Percentiles rank a stretch among this genome's conserved stretches.
These are phyloP conservation scores for Cutaneotrichosporon daszewskae DNA, from an alignment of 1,284 basidiomycete genomes.

Conservation along the genomic window DNA sequence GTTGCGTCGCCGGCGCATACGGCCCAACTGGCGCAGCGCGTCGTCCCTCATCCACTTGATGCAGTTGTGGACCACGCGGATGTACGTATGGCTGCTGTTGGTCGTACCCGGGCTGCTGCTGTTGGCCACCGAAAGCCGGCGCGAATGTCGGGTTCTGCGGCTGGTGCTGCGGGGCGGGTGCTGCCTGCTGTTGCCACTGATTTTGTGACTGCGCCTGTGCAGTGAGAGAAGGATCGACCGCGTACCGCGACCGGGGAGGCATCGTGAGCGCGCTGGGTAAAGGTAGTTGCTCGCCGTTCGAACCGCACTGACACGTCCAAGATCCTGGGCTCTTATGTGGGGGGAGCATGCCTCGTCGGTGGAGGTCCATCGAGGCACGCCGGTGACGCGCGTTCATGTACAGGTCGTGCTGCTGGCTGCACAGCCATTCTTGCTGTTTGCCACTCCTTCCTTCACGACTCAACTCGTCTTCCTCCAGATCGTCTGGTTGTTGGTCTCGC, in stretches of 20 bases:
- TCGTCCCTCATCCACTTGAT: constrained; percentile 24
- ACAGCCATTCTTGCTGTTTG: no score
- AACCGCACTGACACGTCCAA: background rate
- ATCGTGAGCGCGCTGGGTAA: constrained; percentile 14
- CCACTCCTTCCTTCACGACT: no score
- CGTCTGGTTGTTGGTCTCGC: no score
- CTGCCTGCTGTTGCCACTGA: constrained; percentile 25
- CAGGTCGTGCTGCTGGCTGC: no score
- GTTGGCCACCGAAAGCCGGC: constrained; percentile 8
- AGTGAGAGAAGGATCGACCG: constrained; percentile 44
- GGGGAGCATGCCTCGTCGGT: no score
- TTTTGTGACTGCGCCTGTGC: constrained; percentile 17
- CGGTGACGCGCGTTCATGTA: background rate
- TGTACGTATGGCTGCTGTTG: constrained; percentile 14
- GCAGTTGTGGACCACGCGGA: constrained; percentile 24
- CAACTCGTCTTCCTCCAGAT: no score
- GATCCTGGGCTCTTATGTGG: background rate
- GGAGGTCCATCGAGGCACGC: no score
- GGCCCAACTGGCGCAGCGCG: constrained; percentile 22
- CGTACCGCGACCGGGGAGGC: constrained; percentile 45
- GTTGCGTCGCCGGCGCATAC: constrained; percentile 24
- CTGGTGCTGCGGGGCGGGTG: constrained; percentile 5
- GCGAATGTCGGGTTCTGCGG: constrained; percentile 7
- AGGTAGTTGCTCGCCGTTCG: background rate
- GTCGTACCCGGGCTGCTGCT: constrained; percentile 8